Base-by-base conservation (phyloP, 1,139 yeast species). In the Keqinozyma sinolaborantium region DNA sequence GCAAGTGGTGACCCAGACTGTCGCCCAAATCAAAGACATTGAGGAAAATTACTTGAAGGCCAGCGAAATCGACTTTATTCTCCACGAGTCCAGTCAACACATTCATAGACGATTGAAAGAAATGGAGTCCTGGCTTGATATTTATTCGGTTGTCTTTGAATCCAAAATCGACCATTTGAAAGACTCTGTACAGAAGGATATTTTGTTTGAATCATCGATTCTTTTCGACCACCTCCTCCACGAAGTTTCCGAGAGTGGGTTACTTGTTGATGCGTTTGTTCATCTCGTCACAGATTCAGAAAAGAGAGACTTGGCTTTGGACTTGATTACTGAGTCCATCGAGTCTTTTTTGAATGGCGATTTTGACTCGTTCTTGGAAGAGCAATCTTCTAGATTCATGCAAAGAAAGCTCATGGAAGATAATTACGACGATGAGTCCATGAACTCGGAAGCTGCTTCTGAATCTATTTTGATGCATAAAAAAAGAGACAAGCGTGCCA, bases 121-220 rank as follows among this genome's bases (percentile, higher is more conserved):
- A 34, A 53, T 68, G 41, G 82, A 77, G 26, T 61, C 70, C 3
- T 83, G 90, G 88, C 42, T 59, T 9, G 61, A 58, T 0, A 45
- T 51, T 25, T 74, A 75, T 48, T 57, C 71, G 2, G 34, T 48
- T 0, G 39, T 65, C 1, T 75, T 70, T 36, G 66, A 71, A n/a
- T 48, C 53, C 4, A 52, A 63, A 26, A 47, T 78, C 2, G 53
- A 56, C 1, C 51, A 66, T 18, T 49, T 80, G 25, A 65, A 64
- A 25, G 74, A 72, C 16, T 54, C 66, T 0, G 53, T 76, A 4
- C 79, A 78, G 31, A 66, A 63, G 31, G 80, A 79, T 27, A 64
- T 80, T 6, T 51, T 80, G 24, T 67, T 76, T 38, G 70, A 72
- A 41, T 70, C 85, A 0, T 70, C 83, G 0, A 58, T 75, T 5